Base-by-base conservation (phyloP, 2,329 filamentous ascomycete genomes). In the Trichophyton simii region DNA sequence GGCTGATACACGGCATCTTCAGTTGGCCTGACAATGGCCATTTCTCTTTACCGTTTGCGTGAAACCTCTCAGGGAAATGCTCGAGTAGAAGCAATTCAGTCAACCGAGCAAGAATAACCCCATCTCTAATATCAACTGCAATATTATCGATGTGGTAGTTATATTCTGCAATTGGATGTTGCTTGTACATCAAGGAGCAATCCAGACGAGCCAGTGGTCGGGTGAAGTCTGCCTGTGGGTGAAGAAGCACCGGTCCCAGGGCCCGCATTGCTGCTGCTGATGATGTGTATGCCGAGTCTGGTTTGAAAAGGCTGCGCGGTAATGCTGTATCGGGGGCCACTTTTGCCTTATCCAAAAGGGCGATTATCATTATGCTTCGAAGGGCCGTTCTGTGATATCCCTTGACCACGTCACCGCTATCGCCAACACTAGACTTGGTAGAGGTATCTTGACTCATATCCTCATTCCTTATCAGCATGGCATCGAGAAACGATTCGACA, bases 101-200 rank as follows among this genome's bases (percentile, higher is more conserved):
- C 8, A 86, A 74, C 58, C 80, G 78, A 3, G 81, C 80, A n/a
- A 87, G 70, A 52, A 81, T 72, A 7, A 86, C 76, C 1, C 84
- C 84, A 67, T 86, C 81, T 38, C 84, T 78, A 22, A 87, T 73
- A 66, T 86, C 84, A 7, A 83, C 77, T 0, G 83, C 84, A 25
- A 87, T 75, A 65, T 86, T 86, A 7, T 76, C 72, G 60, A 87
- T 79, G 44, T 72, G 72, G 67, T 84, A 86, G 0, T 76, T 72
- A 64, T 82, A 82, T 69, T 87, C 84, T 63, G 84, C 77, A 4
- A 86, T 74, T 1, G 79, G 77, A 63, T 80, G 77, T 67, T 87
- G 84, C 6, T 76, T 71, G 67, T 83, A 78, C 2, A 69, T 68
- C 22, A 85, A 71, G n/a, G 76, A 76, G 69, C 83, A 86, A 62